A percentile compares a stretch with the other conserved stretches of the same genome.
These are phyloP conservation scores for Fusarium agapanthi DNA, from an alignment of 2,329 filamentous ascomycete genomes.

Conservation along the genomic window DNA sequence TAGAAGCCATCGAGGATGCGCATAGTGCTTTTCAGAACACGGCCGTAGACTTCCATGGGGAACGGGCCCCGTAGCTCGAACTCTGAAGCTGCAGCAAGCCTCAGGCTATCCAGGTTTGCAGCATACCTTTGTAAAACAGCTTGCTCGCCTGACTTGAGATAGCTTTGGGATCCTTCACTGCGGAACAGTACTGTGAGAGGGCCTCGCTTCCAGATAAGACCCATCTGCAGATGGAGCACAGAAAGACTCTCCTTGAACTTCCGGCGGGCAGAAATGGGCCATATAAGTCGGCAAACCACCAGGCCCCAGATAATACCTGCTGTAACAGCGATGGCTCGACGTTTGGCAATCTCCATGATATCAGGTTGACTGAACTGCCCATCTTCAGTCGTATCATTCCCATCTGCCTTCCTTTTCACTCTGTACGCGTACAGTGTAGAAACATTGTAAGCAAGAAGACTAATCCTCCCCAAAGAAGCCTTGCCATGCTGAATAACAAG, in stretches of 20 bases:
- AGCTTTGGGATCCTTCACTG: conserved; percentile 73
- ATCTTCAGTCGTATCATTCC: conserved; percentile 74
- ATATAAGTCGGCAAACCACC: conserved; percentile 86
- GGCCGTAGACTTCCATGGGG: conserved; percentile 74
- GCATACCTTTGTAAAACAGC: conserved; percentile 46
- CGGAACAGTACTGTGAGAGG: conserved; percentile 79
- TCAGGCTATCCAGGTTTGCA: conserved; percentile 76
- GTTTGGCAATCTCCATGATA: conserved; percentile 86
- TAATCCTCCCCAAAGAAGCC: conserved; percentile 90
- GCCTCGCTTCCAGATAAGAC: conserved; percentile 93
- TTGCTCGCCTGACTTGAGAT: conserved; percentile 51
- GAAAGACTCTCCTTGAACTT: conserved; percentile 91
- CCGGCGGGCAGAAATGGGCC: conserved; percentile 87
- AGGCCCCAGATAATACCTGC: conserved; percentile 92
- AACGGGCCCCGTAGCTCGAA: conserved; percentile 91
- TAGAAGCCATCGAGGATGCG: conserved; percentile 93
- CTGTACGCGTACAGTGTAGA: conserved; percentile 94
- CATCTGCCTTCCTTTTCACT: conserved; percentile 78
- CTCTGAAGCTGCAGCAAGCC: conserved; percentile 77
- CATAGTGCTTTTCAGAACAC: conserved; percentile 80
- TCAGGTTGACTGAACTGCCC: conserved; percentile 84
- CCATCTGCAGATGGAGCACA: conserved; percentile 91
- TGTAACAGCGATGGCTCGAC: conserved; percentile 88
- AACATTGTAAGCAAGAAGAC: conserved; percentile 94
- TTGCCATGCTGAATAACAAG: conserved; percentile 87